Conservation (phyloP, 352 stramenopile genomes). For the Phytophthora pluvialis region DNA sequence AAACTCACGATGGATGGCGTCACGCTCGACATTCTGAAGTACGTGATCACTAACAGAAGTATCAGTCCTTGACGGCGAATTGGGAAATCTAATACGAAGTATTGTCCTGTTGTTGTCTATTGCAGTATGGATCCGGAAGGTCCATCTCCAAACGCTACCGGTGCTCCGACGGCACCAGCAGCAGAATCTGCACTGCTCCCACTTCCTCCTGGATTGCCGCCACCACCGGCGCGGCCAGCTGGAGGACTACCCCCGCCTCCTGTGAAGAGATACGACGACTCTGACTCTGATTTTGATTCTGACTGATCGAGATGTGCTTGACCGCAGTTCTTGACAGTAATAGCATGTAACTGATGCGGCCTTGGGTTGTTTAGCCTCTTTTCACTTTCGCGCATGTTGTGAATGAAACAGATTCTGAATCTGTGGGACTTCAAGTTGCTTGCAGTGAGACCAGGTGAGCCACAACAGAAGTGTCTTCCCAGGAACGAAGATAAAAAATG, state of each 20-base stretch:
- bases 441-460: not conserved
- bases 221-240: conserved; percentile 34
- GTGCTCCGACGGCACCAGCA: conserved; percentile 12
- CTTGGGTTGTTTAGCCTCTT: not conserved
- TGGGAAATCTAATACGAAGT: not conserved
- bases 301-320: conserved; percentile 33
- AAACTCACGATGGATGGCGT: conserved; percentile 85
- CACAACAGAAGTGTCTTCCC: too few relatives aligned
- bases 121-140: conserved; percentile 81
- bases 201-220: conserved; percentile 36
- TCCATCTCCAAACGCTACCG: conserved; percentile 67
- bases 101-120: not conserved
- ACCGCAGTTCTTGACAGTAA: conserved; percentile 2
- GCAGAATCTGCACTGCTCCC: conserved; percentile 34
- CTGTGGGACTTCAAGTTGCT: not conserved
- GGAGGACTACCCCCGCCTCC: conserved; percentile 57
- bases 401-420: not conserved
- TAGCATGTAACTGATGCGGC: conserved; percentile 11
- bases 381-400: not conserved
- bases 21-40: conserved; percentile 77
- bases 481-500: too few relatives aligned
- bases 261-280: conserved; percentile 43
- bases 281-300: conserved; percentile 69
- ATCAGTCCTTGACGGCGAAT: not conserved
- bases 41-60: conserved; percentile 2